phyloP scores from a whole-genome alignment of 352 stramenopile species.

The Pythium biforme region DNA sequence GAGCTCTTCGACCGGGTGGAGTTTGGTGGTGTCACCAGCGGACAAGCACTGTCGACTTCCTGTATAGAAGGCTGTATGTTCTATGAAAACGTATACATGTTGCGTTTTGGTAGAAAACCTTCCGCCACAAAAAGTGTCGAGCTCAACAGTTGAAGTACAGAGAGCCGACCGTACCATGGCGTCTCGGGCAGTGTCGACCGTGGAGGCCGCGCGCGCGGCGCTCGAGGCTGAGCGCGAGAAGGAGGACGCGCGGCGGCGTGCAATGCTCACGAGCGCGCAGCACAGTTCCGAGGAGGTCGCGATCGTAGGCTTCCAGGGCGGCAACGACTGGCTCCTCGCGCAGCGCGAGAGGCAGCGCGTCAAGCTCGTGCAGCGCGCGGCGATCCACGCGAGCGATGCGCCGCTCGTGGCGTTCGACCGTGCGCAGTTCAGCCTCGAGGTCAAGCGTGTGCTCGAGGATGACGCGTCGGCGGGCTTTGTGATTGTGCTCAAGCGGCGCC shows the following conservation, averaged over 20 bases:
- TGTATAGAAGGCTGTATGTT: slow-evolving; percentile 12
- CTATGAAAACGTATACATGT: neutral
- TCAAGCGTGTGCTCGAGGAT: slow-evolving; percentile 63
- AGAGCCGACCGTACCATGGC: neutral
- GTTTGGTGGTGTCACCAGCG: neutral
- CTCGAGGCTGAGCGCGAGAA: slow-evolving; percentile 26
- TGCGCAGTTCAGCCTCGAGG: slow-evolving; percentile 49
- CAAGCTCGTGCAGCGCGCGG: slow-evolving; percentile 38
- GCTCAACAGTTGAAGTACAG: slow-evolving; percentile 19
- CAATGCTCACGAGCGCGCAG: slow-evolving; percentile 16
- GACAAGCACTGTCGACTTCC: neutral
- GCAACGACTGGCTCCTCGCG: slow-evolving; percentile 52
- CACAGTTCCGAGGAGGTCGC: slow-evolving; percentile 19
- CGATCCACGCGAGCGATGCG: slow-evolving; percentile 30
- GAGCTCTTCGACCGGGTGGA: neutral
- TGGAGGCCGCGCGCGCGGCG: slow-evolving; percentile 16
- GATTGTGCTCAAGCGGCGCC: slow-evolving; percentile 73
- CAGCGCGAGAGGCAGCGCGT: slow-evolving; percentile 38
- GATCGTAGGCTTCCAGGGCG: slow-evolving; percentile 42
- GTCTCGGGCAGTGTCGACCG: neutral
- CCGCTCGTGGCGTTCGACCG: slow-evolving; percentile 59
- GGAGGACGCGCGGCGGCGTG: slow-evolving; percentile 18
- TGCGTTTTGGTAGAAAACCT: neutral
- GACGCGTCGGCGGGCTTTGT: slow-evolving; percentile 82
- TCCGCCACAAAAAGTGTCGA: neutral